These are phyloP conservation scores for Rhazya stricta DNA, from an alignment of 257 asterid genomes.

Conservation along the genomic window DNA sequence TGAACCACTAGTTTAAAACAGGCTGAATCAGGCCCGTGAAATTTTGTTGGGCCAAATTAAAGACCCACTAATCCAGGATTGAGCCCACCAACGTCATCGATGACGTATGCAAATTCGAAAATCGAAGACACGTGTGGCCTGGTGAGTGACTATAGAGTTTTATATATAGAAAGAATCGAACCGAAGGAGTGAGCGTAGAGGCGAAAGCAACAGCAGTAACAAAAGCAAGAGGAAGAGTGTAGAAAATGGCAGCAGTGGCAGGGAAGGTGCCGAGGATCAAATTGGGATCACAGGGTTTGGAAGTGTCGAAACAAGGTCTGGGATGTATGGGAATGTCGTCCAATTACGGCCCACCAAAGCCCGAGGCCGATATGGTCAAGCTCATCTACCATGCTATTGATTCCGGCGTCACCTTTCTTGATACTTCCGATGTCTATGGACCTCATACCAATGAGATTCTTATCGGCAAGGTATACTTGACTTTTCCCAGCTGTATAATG, in stretches of 20 bases:
- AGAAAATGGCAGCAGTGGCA: background rate
- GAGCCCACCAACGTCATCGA: no score
- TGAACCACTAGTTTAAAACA: no score
- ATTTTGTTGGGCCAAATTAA: no score
- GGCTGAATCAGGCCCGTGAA: no score
- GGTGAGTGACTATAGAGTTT: background rate
- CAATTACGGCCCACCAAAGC: conserved; percentile 30
- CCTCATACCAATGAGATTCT: conserved; percentile 31
- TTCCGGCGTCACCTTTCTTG: conserved; percentile 30
- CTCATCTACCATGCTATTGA: conserved; percentile 31
- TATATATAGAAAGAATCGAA: background rate
- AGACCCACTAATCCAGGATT: no score
- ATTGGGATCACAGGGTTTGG: background rate
- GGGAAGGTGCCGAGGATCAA: background rate
- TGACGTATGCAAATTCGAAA: no score
- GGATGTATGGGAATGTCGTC: conserved; percentile 37
- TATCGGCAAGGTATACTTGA: conserved; percentile 26
- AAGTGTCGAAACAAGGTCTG: conserved; percentile 12
- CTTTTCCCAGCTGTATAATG: background rate
- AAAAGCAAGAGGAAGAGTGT: background rate
- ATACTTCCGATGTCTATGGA: conserved; percentile 36
- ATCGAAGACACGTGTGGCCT: background rate
- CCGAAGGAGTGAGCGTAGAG: background rate
- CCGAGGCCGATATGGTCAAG: conserved; percentile 34
- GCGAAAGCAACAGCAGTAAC: no score